Base-by-base conservation (phyloP, 202 grass and related monocot genomes). In the Eragrostis tef region DNA sequence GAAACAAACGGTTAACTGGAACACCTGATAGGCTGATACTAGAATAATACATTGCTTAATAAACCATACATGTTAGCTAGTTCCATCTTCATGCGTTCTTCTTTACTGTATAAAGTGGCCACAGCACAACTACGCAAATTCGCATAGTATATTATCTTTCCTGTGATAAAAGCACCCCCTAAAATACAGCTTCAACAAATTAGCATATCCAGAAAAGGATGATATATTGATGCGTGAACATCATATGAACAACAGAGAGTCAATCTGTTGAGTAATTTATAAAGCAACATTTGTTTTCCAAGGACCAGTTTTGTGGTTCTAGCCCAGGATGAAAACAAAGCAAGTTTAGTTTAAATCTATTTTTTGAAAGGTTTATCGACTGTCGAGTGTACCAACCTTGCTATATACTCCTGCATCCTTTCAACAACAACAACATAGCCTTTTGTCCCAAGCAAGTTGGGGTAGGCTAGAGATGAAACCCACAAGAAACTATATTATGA, bases 21-120 rank as follows among this genome's bases (percentile, higher is more conserved):
- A 64, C 74, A 64, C 67, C 17, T 34, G 67, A 58, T 58, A 31
- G 29, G 29, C 29, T 31, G 29, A 56, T n/a, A 34, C 22, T 11
- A 73, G 56, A 84, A 2, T 20, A 48, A 69, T 24, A 8, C 2
- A 72, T 72, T 62, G 13, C 53, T 65, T 24, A 34, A 75, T 24
- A 52, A 79, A 70, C 65, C 67, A 11, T 54, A 91, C 63, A 80
- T 84, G 31, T 75, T 90, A 78, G 88, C 86, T 39, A 94, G 79
- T 69, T 91, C 84, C 25, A 49, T 85, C 81, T 85, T 88, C 77
- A 87, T 71, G 27, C 79, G 86, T 19, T 83, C 86, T 70, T 39
- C 81, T 78, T 59, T 77, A 26, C 12, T 1, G 29, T 9, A 16
- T 83, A 51, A 25, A 82, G 31, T 12, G 31, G 14, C 49, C 0